Evolutionary conservation across 257 asterid species (phyloP).

Genomic region (Eucommia ulmoides): DNA sequence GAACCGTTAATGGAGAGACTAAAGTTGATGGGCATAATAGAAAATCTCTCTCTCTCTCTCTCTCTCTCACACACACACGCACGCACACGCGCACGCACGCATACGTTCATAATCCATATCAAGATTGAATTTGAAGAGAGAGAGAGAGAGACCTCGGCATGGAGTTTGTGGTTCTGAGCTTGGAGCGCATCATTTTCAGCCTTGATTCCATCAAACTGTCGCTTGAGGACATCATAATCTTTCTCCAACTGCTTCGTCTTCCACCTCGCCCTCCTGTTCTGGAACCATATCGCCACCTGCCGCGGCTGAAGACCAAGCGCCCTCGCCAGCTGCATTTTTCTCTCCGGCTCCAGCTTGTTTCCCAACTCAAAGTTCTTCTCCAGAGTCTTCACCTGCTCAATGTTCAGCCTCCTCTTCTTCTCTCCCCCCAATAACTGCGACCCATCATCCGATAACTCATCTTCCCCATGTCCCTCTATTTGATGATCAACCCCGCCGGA

Average conservation of each 20-base stretch:
- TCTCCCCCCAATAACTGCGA: not conserved
- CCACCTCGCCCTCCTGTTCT: slow-evolving; percentile 55
- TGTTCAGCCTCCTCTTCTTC: slow-evolving; percentile 26
- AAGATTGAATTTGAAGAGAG: too few species aligned
- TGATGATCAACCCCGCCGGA: slow-evolving; percentile 24
- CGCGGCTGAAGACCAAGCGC: slow-evolving; percentile 60
- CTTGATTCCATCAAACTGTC: slow-evolving; percentile 38
- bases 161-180: slow-evolving; percentile 39
- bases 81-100: too few species aligned
- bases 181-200: slow-evolving; percentile 40
- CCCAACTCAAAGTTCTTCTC: slow-evolving; percentile 44
- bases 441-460: not conserved
- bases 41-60: too few species aligned
- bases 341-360: slow-evolving; percentile 51
- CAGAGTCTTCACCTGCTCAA: slow-evolving; percentile 43
- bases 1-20: too few species aligned
- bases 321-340: slow-evolving; percentile 49
- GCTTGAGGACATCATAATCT: slow-evolving; percentile 38
- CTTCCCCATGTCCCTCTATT: not conserved
- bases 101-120: too few species aligned
- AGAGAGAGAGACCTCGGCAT: slow-evolving; percentile 56
- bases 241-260: slow-evolving; percentile 51
- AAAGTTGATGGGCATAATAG: too few species aligned
- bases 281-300: slow-evolving; percentile 57
- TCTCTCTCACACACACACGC: too few species aligned